These are phyloP conservation scores for Botryotinia globosa DNA, from an alignment of 2,329 filamentous ascomycete genomes.

Conservation along the genomic window DNA sequence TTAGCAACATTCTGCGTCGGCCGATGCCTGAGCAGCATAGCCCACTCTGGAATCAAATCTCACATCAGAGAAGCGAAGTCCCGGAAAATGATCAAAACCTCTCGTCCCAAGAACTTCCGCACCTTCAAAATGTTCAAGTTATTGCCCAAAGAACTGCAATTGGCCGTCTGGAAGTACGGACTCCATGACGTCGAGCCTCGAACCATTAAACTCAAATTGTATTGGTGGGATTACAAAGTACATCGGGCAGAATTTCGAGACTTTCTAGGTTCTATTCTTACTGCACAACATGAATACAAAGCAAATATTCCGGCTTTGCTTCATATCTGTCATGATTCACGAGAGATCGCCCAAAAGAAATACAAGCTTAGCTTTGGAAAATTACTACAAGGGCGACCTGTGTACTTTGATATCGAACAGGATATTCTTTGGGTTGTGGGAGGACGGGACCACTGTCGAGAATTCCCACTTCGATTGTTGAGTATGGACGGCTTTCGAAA, in stretches of 20 bases:
- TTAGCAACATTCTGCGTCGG: accelerated
- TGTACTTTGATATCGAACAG: not conserved
- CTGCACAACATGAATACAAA: not conserved
- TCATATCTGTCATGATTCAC: not conserved
- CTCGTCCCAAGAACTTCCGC: not conserved
- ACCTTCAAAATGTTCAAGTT: not conserved
- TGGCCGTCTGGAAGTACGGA: not conserved
- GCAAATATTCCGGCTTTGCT: not conserved
- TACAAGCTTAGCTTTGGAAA: not conserved
- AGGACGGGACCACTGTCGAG: not conserved
- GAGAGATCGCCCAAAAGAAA: not conserved
- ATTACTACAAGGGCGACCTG: not conserved
- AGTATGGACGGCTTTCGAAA: not conserved
- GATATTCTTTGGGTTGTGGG: not conserved
- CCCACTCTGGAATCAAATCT: not conserved
- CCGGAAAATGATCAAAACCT: not conserved
- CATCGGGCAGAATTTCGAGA: accelerated
- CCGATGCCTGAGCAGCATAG: not conserved
- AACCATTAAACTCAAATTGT: not conserved
- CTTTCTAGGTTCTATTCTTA: not conserved
- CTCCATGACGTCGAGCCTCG: not conserved
- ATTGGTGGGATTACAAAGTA: not conserved
- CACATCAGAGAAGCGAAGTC: not conserved
- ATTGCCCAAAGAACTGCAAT: not conserved
- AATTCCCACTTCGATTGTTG: not conserved